Base-by-base conservation (phyloP, 208 protist genomes). In the Porcisia hertigi region DNA sequence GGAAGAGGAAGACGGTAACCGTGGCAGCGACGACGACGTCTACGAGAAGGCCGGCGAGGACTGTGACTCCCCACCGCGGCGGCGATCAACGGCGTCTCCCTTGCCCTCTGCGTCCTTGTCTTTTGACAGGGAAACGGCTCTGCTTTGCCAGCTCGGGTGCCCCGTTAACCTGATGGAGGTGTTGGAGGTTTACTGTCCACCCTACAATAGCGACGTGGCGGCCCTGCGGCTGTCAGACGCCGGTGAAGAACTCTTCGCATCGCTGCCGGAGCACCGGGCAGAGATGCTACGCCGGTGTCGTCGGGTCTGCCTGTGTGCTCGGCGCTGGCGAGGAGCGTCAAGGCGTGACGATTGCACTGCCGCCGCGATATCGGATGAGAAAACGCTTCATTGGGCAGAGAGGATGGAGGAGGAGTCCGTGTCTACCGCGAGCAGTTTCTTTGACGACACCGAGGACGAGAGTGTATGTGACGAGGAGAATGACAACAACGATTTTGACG, bases 161-260 rank as follows among this genome's bases (percentile, higher is more conserved):
- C 92, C 92, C 1, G 76, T 96, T n/a, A 92, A 94, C 73, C 66
- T 91, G n/a, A 93, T 93, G 85, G 83, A 88, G 49, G 49, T 94
- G n/a, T 69, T 96, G n/a, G 89, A 96, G 76, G 85, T 83, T 34
- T 96, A 96, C 79, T 96, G 92, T 60, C 92, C 92, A 14, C 86
- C 88, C 30, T 96, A 96, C 80, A 55, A 82, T 70, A 75, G 52
- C 64, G 84, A 84, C 14, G 84, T 86, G n/a, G 76, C 65, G 6
- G 62, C 76, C 3, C 67, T 86, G 69, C 45, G 36, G 57, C 70
- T 86, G 36, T 64, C 53, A 3, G 83, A 85, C 66, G 49, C 67
- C 9, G 60, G 41, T 34, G 66, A 66, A 43, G 55, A 66, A 23
- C 52, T 76, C 14, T 85, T 84, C 30, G 69, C 58, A 3, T 4